Conservation (phyloP, 1,284 basidiomycete genomes). For the Flammula alnicola region DNA sequence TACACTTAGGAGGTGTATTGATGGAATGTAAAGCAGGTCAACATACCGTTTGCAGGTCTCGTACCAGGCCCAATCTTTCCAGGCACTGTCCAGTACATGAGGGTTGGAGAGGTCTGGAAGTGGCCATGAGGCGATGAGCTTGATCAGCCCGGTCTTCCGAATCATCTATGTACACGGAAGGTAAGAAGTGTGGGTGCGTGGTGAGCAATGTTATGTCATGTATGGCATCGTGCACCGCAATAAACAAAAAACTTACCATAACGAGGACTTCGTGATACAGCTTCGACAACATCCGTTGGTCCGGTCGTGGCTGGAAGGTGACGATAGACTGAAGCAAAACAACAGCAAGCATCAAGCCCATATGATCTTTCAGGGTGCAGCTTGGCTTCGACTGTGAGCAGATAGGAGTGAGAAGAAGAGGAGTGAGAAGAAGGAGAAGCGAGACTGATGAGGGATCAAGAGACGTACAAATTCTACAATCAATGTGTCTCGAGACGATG, state of each 20-base stretch:
- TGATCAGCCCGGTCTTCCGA: constrained; percentile 51
- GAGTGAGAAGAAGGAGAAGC: constrained; percentile 20
- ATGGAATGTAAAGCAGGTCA: constrained; percentile 15
- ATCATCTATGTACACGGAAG: constrained; percentile 56
- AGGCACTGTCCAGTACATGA: constrained; percentile 45
- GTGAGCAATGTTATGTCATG: constrained; percentile 22
- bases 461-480: constrained; percentile 50
- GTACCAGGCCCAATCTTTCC: constrained; percentile 59
- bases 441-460: constrained; percentile 22
- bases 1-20: constrained; percentile 11
- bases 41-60: constrained; percentile 62
- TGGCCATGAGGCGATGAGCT: constrained; percentile 48
- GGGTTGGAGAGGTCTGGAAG: constrained; percentile 44
- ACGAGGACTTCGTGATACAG: constrained; percentile 53
- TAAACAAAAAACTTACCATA: constrained; percentile 37
- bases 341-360: constrained; percentile 48
- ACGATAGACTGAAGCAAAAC: constrained; percentile 51
- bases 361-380: constrained; percentile 43
- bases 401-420: constrained; percentile 19
- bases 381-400: constrained; percentile 43
- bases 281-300: constrained; percentile 43
- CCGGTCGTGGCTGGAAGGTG: constrained; percentile 44
- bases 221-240: constrained; percentile 8
- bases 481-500: constrained; percentile 42
- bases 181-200: constrained; percentile 19